Conservation (phyloP, 495 filamentous ascomycete genomes). For the Trichoderma reesei region DNA sequence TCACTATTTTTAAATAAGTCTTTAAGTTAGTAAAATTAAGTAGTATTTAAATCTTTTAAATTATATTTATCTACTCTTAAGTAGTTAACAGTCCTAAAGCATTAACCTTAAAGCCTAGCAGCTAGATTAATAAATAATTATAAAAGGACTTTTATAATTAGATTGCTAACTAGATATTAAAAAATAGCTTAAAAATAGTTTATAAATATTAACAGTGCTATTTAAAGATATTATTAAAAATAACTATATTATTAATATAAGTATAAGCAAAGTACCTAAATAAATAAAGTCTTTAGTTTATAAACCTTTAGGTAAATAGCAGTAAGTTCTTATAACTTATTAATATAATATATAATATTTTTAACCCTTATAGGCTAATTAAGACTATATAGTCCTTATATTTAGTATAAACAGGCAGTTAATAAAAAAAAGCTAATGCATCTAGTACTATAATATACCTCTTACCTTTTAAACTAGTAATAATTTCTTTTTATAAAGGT, state of each 20-base stretch:
- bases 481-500: background rate
- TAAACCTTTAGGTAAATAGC: background rate
- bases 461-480: background rate
- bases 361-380: background rate
- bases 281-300: background rate
- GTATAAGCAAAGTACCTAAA: background rate
- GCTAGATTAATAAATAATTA: background rate
- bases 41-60: background rate
- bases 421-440: background rate
- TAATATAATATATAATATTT: background rate
- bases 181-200: background rate
- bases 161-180: background rate
- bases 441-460: background rate
- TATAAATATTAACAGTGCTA: background rate
- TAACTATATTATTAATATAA: conserved; percentile 6
- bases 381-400: background rate
- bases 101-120: background rate
- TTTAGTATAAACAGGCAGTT: background rate
- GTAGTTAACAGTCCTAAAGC: background rate
- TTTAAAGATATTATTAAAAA: background rate
- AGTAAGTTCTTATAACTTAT: background rate
- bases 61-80: background rate
- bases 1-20: background rate
- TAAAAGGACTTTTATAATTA: background rate
- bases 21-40: background rate